Evolutionary conservation across 148 eudicot genomes (phyloP).

Genomic region (Fagopyrum tataricum): DNA sequence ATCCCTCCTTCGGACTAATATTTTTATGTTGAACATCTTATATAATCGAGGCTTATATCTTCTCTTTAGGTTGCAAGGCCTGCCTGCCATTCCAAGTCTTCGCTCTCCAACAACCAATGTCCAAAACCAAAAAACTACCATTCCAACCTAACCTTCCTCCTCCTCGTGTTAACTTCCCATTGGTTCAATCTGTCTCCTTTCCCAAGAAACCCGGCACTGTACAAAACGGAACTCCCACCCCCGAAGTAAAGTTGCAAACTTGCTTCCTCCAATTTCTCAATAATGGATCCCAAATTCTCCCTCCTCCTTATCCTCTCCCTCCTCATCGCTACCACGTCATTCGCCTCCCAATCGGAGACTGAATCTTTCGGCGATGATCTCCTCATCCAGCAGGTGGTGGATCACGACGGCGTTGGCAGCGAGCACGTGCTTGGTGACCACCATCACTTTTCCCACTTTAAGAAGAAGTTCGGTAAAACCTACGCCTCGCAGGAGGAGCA

Average conservation of each 20-base stretch:
- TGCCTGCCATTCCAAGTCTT: not conserved
- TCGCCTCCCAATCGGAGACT: conserved; percentile 7
- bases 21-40: no score
- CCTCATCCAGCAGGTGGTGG: conserved; percentile 39
- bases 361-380: conserved; percentile 17
- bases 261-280: conserved; percentile 1
- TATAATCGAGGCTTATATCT: no score
- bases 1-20: no score
- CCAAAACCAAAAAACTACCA: not conserved
- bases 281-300: conserved; percentile 26
- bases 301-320: conserved; percentile 32
- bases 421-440: conserved; percentile 16
- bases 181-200: not conserved
- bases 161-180: not conserved
- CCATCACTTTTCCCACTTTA: conserved; percentile 58
- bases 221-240: conserved; percentile 8
- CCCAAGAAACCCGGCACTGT: not conserved
- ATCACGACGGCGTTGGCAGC: conserved; percentile 1
- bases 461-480: conserved; percentile 31
- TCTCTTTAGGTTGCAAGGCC: not conserved
- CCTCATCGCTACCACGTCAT: conserved; percentile 17
- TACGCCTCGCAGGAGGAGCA: conserved; percentile 53
- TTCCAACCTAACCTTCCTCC: not conserved
- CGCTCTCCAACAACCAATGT: not conserved
- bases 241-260: not conserved